Evolutionary conservation across 2,329 filamentous ascomycete species (phyloP), one percentile per base, ranked within the genome.

Genomic region (Fusarium sambucinum): DNA sequence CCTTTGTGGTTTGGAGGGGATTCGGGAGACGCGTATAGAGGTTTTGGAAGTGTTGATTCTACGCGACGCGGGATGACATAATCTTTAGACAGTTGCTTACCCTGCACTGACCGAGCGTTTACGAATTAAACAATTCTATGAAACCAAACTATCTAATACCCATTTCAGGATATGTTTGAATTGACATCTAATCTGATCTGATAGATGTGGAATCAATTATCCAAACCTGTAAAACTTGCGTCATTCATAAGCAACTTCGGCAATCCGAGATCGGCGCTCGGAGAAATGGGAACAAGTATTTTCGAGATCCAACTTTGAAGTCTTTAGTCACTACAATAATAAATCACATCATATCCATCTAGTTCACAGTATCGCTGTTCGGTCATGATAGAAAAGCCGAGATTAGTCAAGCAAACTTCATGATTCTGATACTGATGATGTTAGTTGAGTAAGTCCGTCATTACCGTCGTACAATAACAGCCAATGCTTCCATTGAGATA

Each of bases 51-150:
- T 29, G 40, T 45, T 30, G 14, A 47, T 47, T 10, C 16, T 33
- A 73, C 71, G 71, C 69, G 71, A 54, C n/a, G 23, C 6, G 2
- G 47, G 69, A 73, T 73, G 71, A 73, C 71, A 72, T 73, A 73
- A 73, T 72, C 62, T 19, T 32, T 27, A 9, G 8, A 8, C 8
- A 44, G 8, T 16, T 2, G 21, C 14, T 30, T 64, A 68, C 64
- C 63, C 63, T 67, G 14, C 14, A 68, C 41, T 16, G 1, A 50
- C 3, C 6, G 27, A 27, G 27, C 27, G 5, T 27, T 9, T 10
- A 21, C 5, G 10, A 9, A 21, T 35, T 5, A 11, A 29, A 12
- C 25, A 37, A 27, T 16, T 16, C 19, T 29, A 35, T 37, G 14
- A 7, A 21, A 21, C 1, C 9, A 33, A 17, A 16, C 32, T 11